phyloP scores from a whole-genome alignment of 2,329 filamentous ascomycete genomes.

The Colletotrichum sp. region DNA sequence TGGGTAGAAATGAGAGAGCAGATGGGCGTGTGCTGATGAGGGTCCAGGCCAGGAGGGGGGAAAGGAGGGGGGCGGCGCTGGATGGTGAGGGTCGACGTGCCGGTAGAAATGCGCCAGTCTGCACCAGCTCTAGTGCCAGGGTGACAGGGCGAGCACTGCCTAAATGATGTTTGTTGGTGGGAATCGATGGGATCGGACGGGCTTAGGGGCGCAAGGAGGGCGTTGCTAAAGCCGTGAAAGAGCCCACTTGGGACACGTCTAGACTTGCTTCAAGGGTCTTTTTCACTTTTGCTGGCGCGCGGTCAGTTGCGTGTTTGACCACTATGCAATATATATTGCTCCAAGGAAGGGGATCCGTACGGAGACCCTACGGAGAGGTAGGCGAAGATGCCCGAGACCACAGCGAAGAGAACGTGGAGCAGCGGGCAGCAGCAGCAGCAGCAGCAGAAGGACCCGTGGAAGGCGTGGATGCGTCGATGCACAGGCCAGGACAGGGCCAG shows the following conservation, averaged over 20 bases:
- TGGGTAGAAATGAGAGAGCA: too few relatives aligned
- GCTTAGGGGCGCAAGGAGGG: conserved; percentile 1
- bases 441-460: background rate
- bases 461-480: background rate
- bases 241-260: background rate
- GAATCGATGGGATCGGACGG: background rate
- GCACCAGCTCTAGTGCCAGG: background rate
- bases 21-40: too few relatives aligned
- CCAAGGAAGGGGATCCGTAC: background rate
- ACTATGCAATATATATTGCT: background rate
- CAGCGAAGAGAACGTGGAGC: background rate
- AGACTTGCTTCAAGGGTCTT: background rate
- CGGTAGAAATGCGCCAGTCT: background rate
- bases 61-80: background rate
- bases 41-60: too few relatives aligned
- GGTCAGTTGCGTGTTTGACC: background rate
- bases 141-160: conserved; percentile 1
- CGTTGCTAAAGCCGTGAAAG: background rate
- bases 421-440: background rate
- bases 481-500: background rate
- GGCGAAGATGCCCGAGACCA: background rate
- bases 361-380: background rate
- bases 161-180: background rate
- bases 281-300: background rate
- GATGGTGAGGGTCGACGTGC: conserved; percentile 8